These are phyloP conservation scores for Penicillium roqueforti DNA, from an alignment of 495 filamentous ascomycete species.

Conservation along the genomic window DNA sequence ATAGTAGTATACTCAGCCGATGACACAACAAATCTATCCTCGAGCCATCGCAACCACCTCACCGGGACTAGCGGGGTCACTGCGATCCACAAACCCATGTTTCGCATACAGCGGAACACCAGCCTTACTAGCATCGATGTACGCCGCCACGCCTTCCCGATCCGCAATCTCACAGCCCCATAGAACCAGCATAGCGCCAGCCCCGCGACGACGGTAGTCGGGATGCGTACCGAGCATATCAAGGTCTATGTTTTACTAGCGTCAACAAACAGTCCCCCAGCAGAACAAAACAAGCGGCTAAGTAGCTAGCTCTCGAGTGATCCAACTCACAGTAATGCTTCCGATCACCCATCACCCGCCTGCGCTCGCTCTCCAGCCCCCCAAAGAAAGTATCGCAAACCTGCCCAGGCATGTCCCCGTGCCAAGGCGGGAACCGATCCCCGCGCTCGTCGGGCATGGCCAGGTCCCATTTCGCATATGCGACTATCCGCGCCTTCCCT, in stretches of 20 bases:
- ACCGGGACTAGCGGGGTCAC: constrained; percentile 4
- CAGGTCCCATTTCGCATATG: constrained; percentile 30
- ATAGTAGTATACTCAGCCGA: background rate
- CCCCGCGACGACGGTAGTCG: constrained; percentile 44
- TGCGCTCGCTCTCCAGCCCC: constrained; percentile 13
- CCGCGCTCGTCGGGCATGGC: constrained; percentile 23
- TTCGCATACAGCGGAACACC: constrained; percentile 28
- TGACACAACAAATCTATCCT: background rate
- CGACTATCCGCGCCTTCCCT: constrained; percentile 18
- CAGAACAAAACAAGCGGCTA: no score
- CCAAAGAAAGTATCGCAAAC: constrained; percentile 20
- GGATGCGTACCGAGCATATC: constrained; percentile 49
- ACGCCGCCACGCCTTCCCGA: constrained; percentile 24
- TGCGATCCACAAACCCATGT: constrained; percentile 32
- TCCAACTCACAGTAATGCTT: constrained; percentile 23
- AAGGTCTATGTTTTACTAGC: constrained; percentile 28
- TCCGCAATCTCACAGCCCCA: constrained; percentile 49
- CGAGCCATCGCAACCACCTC: constrained; percentile 10
- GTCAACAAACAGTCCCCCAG: background rate
- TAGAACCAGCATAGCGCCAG: constrained; percentile 44
- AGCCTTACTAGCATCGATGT: constrained; percentile 32
- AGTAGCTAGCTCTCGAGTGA: background rate
- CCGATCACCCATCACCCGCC: constrained; percentile 23
- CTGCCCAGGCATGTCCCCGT: constrained; percentile 13
- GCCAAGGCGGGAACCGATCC: constrained; percentile 26